Evolutionary conservation across 176 grass and related monocot species (phyloP).

Genomic region (Otatea glauca): DNA sequence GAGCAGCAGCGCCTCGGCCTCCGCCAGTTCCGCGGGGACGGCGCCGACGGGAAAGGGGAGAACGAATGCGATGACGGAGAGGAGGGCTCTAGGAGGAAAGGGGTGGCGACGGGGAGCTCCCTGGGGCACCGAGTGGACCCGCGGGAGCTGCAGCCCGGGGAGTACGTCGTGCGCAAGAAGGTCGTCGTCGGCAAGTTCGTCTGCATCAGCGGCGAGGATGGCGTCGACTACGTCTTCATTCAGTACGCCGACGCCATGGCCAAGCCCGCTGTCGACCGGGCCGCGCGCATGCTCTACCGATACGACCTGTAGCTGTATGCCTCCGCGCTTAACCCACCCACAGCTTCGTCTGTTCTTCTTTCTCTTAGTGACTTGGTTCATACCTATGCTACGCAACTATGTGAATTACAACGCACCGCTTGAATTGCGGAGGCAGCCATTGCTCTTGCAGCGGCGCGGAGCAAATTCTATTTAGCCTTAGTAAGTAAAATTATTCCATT

Average conservation of each 20-base stretch:
- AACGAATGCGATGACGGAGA: constrained; percentile 35
- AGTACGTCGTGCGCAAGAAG: constrained; percentile 96
- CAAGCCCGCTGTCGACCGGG: constrained; percentile 86
- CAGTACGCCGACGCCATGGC: constrained; percentile 93
- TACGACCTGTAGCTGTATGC: constrained; percentile 96
- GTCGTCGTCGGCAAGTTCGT: constrained; percentile 91
- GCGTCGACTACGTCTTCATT: constrained; percentile 78
- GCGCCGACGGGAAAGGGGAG: neutral
- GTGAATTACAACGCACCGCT: neutral
- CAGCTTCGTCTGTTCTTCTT: neutral
- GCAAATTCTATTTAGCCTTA: neutral
- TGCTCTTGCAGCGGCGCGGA: neutral
- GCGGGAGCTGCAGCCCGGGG: constrained; percentile 66
- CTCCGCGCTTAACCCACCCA: neutral
- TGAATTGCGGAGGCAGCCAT: neutral
- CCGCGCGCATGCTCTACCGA: constrained; percentile 81
- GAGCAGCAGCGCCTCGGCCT: constrained; percentile 63
- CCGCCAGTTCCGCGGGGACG: constrained; percentile 46
- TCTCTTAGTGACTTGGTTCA: neutral
- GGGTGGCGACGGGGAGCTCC: constrained; percentile 56
- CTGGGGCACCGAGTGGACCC: constrained; percentile 87
- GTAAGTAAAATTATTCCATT: neutral
- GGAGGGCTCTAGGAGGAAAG: constrained; percentile 35
- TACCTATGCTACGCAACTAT: neutral
- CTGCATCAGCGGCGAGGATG: constrained; percentile 75